Base-by-base conservation (phyloP, 805 yeast species). In the Wickerhamomyces bisporus region DNA sequence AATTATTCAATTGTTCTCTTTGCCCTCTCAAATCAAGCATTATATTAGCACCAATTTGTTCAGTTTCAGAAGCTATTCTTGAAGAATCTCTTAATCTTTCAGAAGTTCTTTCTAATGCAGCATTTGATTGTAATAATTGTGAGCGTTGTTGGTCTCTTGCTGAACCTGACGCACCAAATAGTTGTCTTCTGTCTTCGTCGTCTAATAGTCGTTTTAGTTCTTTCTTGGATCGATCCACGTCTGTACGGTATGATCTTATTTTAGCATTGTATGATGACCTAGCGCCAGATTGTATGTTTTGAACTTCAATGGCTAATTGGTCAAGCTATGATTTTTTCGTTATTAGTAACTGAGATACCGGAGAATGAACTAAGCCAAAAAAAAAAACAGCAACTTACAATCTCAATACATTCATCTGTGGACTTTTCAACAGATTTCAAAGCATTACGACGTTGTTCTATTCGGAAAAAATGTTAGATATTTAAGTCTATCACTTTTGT, bases 51-150 rank as follows among this genome's bases (percentile, higher is more conserved):
- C 98, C 98, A 36, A 93, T 79, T 24, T 72, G 71, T 61, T 93
- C 98, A 0, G 98, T 88, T 50, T 93, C 98, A 36, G 84, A 68
- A 6, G 98, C 98, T 3, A 88, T 70, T 49, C 97, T 72, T 45
- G 91, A 94, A 16, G 93, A 82, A 33, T 93, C 97, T 42, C 82
- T 73, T 34, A 93, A 70, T 50, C 96, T 73, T 45, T 89, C 91
- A 2, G 87, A 75, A 2, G 94, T 76, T 47, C 93, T 71, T 48
- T 86, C 95, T 41, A 93, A 70, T 3, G 93, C 71, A 2, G 87
- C 81, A 53, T 86, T 86, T 44, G 86, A 86, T 37, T 75, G 72
- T 40, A 93, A 68, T 32, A 93, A 68, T 49, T 82, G 86, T 50
- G 84, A 87, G 35, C 98, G 76, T 61, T 93, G 98, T 17, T 66